These are phyloP conservation scores for Phylloboletellus chloephorus DNA, from an alignment of 1,284 basidiomycete species.

Conservation along the genomic window DNA sequence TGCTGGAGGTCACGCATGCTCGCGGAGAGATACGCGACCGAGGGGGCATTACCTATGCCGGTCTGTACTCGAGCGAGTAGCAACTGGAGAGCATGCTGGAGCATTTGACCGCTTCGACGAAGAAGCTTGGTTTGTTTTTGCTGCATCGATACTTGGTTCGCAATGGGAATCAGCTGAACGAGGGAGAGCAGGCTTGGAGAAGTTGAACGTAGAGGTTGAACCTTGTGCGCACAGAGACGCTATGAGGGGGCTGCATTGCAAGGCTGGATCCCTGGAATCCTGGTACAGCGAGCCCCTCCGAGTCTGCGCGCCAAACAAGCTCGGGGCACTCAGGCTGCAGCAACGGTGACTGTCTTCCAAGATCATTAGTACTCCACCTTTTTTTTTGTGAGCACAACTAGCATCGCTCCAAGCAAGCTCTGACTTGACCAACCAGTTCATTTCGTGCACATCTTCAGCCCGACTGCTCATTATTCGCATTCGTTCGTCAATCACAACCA, in stretches of 20 bases:
- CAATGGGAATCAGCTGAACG: background rate
- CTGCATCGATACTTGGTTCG: slow-evolving; percentile 8
- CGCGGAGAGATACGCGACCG: slow-evolving; percentile 1
- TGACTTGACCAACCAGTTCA: background rate
- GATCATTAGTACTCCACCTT: too few species aligned
- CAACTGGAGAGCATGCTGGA: slow-evolving; percentile 12
- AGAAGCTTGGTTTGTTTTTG: background rate
- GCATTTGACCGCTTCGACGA: background rate
- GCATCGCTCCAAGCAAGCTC: too few species aligned
- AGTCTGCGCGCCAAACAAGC: slow-evolving; percentile 1
- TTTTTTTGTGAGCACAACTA: too few species aligned
- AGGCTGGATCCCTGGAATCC: slow-evolving; percentile 8
- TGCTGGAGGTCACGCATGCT: slow-evolving; percentile 21
- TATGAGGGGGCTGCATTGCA: background rate
- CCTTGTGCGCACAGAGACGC: background rate
- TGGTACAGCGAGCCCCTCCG: background rate
- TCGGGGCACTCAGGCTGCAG: background rate
- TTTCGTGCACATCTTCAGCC: background rate
- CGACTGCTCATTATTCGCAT: background rate
- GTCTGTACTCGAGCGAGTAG: slow-evolving; percentile 16
- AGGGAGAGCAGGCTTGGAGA: background rate
- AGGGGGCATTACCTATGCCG: background rate
- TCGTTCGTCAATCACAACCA: slow-evolving; percentile 1
- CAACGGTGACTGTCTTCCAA: background rate
- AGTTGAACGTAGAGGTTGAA: slow-evolving; percentile 7